Evolutionary conservation across 208 protist species (phyloP), one percentile per base, ranked within the genome.

Genomic region (Leishmania mexicana): DNA sequence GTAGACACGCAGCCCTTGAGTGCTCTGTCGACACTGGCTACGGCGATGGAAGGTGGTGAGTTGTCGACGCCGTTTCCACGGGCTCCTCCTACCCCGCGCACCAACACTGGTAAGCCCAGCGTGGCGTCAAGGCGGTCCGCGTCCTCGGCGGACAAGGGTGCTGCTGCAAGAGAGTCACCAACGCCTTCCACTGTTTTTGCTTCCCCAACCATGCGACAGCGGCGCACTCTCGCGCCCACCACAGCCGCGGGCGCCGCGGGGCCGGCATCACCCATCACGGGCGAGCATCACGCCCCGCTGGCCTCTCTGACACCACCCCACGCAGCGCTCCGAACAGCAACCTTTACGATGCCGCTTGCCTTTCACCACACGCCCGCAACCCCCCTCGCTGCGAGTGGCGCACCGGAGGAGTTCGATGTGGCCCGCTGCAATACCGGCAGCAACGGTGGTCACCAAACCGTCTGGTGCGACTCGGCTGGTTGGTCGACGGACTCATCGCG

Each of bases 401-500:
- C 42, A 35, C 42, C 21, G 42, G 40, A 53, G 42, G 42, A 73
- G 19, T 5, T 51, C 3, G 45, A 53, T 73, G 6, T 53, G 68
- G 7, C 31, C 45, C 19, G 38, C 13, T n/a, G 57, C 76, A 42
- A n/a, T 21, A 31, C 49, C 58, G 19, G 35, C 58, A 24, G 74
- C 75, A 13, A 40, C 3, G 40, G 21, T n/a, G 62, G 10, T 15
- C 10, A 72, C 28, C 45, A 1, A 17, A 42, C 24, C 64, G 38
- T 47, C 45, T 83, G 67, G 53, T 38, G 42, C n/a, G 58, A 78
- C 10, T 58, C 70, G 47, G 72, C 49, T 35, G 81, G 81, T 24
- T 81, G 76, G 76, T 79, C 81, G 19, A 74, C 81, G 19, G 38
- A n/a, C 1, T 76, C 82, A 31, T 85, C 82, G 17, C 72, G 24